phyloP scores from a whole-genome alignment of 2,329 filamentous ascomycete genomes.

The Hirsutella thompsonii region DNA sequence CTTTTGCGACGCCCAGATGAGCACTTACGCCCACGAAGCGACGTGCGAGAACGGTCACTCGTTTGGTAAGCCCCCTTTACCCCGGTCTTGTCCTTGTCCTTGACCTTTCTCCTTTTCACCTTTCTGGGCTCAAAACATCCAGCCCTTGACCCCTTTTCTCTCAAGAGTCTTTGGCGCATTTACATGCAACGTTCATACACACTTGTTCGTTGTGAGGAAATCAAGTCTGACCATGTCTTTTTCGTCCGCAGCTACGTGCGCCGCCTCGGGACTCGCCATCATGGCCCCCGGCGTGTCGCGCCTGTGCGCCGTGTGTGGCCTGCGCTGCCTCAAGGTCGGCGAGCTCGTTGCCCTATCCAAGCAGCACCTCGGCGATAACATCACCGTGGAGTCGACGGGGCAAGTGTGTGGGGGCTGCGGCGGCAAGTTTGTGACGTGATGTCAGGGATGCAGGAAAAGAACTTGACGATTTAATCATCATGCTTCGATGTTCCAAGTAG shows the following conservation, averaged over 20 bases:
- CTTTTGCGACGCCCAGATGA: conserved; percentile 29
- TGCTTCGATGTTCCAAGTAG: too few species aligned
- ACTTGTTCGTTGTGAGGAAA: neutral
- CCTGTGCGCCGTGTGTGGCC: conserved; percentile 40
- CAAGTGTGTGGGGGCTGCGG: conserved; percentile 27
- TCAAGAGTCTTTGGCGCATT: too few species aligned
- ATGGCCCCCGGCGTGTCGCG: conserved; percentile 38
- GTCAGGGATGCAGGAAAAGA: too few species aligned
- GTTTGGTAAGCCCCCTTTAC: conserved; percentile 22
- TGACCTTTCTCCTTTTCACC: neutral
- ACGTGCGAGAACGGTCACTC: conserved; percentile 25
- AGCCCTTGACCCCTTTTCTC: neutral
- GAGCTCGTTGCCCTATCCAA: conserved; percentile 24
- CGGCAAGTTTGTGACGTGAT: conserved; percentile 26
- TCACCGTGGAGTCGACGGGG: conserved; percentile 16
- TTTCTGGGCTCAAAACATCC: neutral
- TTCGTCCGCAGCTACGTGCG: conserved; percentile 31
- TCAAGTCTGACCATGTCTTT: neutral
- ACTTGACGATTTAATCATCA: too few species aligned
- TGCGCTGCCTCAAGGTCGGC: conserved; percentile 32
- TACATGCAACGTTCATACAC: neutral
- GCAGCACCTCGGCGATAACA: conserved; percentile 12
- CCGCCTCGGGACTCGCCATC: conserved; percentile 40
- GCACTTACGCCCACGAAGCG: conserved; percentile 19
- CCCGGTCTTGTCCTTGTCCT: neutral